phyloP scores from a whole-genome alignment of 179 eudicot genomes.

The Amaranthus tricolor region DNA sequence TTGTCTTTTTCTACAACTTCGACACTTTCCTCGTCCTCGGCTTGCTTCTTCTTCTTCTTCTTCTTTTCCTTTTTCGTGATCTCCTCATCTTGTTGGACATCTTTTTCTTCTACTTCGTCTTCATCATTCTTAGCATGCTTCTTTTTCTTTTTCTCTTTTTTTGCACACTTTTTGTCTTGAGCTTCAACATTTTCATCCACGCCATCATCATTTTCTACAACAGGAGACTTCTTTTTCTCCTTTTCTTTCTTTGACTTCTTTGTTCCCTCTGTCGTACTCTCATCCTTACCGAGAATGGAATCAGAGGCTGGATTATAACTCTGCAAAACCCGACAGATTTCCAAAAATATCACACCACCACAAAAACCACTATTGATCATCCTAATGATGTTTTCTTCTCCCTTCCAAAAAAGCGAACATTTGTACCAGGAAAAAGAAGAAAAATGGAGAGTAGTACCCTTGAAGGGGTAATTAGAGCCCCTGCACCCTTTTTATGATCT shows the following conservation, averaged over 20 bases:
- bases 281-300: conserved; percentile 51
- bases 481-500: conserved; percentile 77
- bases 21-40: conserved; percentile 20
- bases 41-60: conserved; percentile 75
- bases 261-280: conserved; percentile 23
- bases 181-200: background rate
- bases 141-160: conserved; percentile 69
- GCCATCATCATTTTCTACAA: conserved; percentile 26
- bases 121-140: conserved; percentile 41
- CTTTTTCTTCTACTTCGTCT: background rate
- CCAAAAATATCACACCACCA: background rate
- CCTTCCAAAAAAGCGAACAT: background rate
- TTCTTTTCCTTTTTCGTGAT: conserved; percentile 45
- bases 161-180: conserved; percentile 26
- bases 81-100: conserved; percentile 19
- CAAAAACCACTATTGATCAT: background rate
- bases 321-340: conserved; percentile 31
- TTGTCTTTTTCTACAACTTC: conserved; percentile 42
- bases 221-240: conserved; percentile 22
- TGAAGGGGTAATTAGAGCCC: conserved; percentile 79
- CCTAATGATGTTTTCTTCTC: background rate
- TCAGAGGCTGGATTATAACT: conserved; percentile 87
- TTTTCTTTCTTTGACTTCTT: conserved; percentile 56
- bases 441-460: conserved; percentile 42
- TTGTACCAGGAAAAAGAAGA: background rate